phyloP scores from a whole-genome alignment of 108 stramenopile species.

The Cyclotella atomus region DNA sequence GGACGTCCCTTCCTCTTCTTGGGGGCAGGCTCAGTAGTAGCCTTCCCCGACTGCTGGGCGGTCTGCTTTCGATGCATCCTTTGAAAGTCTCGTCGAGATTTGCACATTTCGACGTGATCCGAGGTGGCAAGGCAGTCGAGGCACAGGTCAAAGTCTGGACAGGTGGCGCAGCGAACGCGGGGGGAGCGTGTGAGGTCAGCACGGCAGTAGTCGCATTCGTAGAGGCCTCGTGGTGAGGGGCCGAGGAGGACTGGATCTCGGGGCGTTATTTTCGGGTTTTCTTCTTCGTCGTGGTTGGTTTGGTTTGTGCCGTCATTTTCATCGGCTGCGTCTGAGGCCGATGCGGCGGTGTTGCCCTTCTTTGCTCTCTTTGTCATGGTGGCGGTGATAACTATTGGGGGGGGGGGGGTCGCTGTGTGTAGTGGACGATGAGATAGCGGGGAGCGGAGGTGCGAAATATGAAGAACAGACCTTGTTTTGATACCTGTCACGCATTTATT shows the following conservation, averaged over 20 bases:
- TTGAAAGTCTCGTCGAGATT: slow-evolving; percentile 35
- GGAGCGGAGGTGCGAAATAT: no score
- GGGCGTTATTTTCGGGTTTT: no score
- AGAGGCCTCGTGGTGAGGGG: slow-evolving; percentile 72
- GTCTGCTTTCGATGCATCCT: slow-evolving; percentile 23
- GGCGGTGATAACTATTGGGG: no score
- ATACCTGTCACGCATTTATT: no score
- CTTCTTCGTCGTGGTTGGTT: no score
- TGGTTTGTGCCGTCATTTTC: no score
- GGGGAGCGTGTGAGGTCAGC: slow-evolving; percentile 81
- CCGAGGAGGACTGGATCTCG: slow-evolving; percentile 65
- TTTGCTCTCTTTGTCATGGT: no score
- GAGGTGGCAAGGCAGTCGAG: slow-evolving; percentile 83
- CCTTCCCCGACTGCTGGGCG: background rate
- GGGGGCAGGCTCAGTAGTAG: background rate
- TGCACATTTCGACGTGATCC: slow-evolving; percentile 53
- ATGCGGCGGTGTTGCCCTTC: no score
- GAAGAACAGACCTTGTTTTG: no score
- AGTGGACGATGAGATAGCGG: no score
- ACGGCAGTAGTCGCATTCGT: slow-evolving; percentile 92
- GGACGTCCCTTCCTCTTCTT: slow-evolving; percentile 19
- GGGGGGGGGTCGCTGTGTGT: no score
- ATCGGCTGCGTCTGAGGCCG: no score
- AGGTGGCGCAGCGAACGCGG: slow-evolving; percentile 84
- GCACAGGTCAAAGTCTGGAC: slow-evolving; percentile 88